phyloP scores from a whole-genome alignment of 2,329 filamentous ascomycete species.

The Botrytis elliptica region DNA sequence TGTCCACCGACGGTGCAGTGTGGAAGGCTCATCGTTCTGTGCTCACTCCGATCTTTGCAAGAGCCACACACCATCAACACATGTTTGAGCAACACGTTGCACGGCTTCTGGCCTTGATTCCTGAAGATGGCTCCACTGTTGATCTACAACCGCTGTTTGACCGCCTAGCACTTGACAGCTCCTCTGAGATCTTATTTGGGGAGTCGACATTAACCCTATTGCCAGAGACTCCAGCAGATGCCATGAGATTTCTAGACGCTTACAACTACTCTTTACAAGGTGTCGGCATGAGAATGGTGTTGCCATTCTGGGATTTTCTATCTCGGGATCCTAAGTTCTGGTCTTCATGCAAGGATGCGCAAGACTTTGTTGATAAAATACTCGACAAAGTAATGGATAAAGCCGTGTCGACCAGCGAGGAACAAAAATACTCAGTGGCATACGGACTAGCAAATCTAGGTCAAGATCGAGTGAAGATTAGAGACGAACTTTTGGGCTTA shows the following conservation, averaged over 20 bases:
- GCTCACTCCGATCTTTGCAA: neutral
- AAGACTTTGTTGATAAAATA: neutral
- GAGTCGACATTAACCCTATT: conserved; percentile 41
- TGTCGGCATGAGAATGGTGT: conserved; percentile 3
- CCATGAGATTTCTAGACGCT: neutral
- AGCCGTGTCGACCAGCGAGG: neutral
- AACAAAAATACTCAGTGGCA: neutral
- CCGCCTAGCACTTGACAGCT: conserved; percentile 52
- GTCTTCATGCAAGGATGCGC: conserved; percentile 13
- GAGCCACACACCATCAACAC: neutral
- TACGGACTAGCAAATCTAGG: neutral
- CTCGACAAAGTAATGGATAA: neutral
- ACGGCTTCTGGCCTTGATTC: neutral
- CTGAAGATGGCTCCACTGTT: conserved; percentile 17
- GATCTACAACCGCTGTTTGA: conserved; percentile 10
- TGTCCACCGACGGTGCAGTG: neutral
- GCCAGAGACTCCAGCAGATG: neutral
- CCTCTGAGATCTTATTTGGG: conserved; percentile 63
- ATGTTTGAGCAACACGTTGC: neutral
- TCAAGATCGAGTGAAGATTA: conserved; percentile 1
- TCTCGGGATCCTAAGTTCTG: neutral
- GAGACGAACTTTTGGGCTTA: conserved; percentile 2
- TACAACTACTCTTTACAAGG: conserved; percentile 5
- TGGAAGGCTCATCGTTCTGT: conserved; percentile 18
- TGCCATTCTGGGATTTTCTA: conserved; percentile 12